Conservation (phyloP, 2,329 filamentous ascomycete genomes). For the Phyllosticta capitalensis region DNA sequence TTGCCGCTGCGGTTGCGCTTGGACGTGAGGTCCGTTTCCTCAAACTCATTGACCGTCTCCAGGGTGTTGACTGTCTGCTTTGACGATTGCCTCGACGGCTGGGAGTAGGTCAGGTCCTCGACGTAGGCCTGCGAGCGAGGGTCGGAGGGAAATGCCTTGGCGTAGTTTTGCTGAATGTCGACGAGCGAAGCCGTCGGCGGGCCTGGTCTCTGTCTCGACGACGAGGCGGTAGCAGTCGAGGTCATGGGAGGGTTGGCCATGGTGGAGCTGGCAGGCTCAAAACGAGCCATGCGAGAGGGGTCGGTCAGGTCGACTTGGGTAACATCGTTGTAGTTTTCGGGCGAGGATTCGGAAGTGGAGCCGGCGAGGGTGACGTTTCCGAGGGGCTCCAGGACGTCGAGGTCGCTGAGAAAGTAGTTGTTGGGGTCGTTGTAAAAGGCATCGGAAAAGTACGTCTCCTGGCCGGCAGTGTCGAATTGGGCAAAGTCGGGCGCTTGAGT, state of each 20-base stretch:
- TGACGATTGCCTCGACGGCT: slow-evolving; percentile 21
- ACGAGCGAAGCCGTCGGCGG: slow-evolving; percentile 6
- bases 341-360: slow-evolving; percentile 29
- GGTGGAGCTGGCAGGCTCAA: neutral
- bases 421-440: slow-evolving; percentile 25
- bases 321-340: slow-evolving; percentile 21
- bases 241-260: neutral
- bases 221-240: neutral
- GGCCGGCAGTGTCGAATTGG: slow-evolving; percentile 22
- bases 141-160: slow-evolving; percentile 8
- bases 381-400: slow-evolving; percentile 29
- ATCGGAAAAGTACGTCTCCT: slow-evolving; percentile 29
- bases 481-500: slow-evolving; percentile 20
- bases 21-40: slow-evolving; percentile 14
- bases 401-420: slow-evolving; percentile 32
- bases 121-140: slow-evolving; percentile 14
- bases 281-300: slow-evolving; percentile 5
- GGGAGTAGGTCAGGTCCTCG: slow-evolving; percentile 28
- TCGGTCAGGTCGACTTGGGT: slow-evolving; percentile 4
- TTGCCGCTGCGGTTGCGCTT: slow-evolving; percentile 23
- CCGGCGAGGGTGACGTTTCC: slow-evolving; percentile 21
- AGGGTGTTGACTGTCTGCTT: slow-evolving; percentile 11
- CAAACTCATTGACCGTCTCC: slow-evolving; percentile 16
- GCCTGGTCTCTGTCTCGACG: slow-evolving; percentile 2
- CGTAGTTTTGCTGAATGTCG: slow-evolving; percentile 10